Evolutionary conservation across 495 filamentous ascomycete species (phyloP), one percentile per base, ranked within the genome.

Genomic region (Rhypophila decipiens): DNA sequence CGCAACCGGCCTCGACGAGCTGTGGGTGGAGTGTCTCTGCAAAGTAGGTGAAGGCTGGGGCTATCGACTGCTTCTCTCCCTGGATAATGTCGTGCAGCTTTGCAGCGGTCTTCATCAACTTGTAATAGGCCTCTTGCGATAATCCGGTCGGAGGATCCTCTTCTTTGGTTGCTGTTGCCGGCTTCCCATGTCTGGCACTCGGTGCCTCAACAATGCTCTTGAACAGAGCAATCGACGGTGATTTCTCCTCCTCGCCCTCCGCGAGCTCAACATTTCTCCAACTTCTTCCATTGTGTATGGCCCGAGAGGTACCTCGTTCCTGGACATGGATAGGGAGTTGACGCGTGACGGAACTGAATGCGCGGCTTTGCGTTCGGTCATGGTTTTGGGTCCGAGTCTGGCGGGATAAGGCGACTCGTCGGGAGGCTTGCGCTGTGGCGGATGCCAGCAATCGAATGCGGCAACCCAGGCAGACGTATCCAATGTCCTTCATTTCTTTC

Each of bases 41-140:
- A 47, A 76, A 73, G 40, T 64, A 68, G 7, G 42, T 15, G 52
- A 66, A 78, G 11, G 69, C 58, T 2, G 66, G 58, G 10, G 46
- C 27, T 7, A 53, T 43, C 2, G 66, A 44, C 13, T 37, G 44
- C 17, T 41, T 29, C 33, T 53, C 53, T 3, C 45, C 50, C 1
- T 61, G 52, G 12, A 75, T 31, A 61, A 71, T 73, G 15, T 53
- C 50, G 45, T 64, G 58, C 21, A 73, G 55, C 36, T 57, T 58
- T 23, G 60, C 58, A 15, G 60, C 58, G 20, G 65, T 55, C 45
- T 63, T 44, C 13, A 60, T 22, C 11, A 57, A 36, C 15, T 53
- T 39, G 43, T 67, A 42, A 41, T 37, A 45, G 17, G 40, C 52
- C 24, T 15, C 44, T 27, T 24, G 33, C 29, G 22, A 7, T 24